Conservation (phyloP, 202 grass and related monocot genomes). For the Zoysia matrella region DNA sequence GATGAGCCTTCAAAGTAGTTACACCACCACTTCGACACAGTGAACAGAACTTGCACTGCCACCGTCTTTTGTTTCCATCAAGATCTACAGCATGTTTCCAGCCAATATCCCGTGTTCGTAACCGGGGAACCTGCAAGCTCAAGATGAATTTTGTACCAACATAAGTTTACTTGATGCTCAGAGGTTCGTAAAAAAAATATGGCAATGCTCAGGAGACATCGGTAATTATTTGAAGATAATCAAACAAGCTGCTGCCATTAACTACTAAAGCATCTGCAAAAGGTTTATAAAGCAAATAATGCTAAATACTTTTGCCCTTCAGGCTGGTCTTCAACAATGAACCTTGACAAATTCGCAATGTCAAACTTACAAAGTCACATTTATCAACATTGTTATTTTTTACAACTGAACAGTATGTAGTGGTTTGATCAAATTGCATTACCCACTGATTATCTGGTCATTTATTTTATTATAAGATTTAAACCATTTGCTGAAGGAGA, state of each 20-base stretch:
- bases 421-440: too few relatives aligned
- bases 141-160: constrained; percentile 31
- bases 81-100: constrained; percentile 82
- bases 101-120: constrained; percentile 70
- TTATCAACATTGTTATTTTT: neutral
- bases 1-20: constrained; percentile 84
- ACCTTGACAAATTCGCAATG: constrained; percentile 23
- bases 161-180: constrained; percentile 15
- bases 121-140: constrained; percentile 43
- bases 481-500: neutral
- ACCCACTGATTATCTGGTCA: neutral
- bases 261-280: neutral
- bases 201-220: constrained; percentile 26
- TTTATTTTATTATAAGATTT: constrained; percentile 11
- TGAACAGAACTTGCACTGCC: constrained; percentile 86
- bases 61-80: constrained; percentile 76
- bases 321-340: constrained; percentile 26
- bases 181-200: neutral
- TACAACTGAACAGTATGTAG: too few relatives aligned
- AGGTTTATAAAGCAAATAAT: neutral
- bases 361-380: constrained; percentile 14
- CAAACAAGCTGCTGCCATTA: neutral
- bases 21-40: constrained; percentile 81
- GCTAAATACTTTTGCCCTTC: neutral
- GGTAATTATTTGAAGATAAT: constrained; percentile 33